Conservation (phyloP, 441 rosid species). For the Bruguiera hainesii region DNA sequence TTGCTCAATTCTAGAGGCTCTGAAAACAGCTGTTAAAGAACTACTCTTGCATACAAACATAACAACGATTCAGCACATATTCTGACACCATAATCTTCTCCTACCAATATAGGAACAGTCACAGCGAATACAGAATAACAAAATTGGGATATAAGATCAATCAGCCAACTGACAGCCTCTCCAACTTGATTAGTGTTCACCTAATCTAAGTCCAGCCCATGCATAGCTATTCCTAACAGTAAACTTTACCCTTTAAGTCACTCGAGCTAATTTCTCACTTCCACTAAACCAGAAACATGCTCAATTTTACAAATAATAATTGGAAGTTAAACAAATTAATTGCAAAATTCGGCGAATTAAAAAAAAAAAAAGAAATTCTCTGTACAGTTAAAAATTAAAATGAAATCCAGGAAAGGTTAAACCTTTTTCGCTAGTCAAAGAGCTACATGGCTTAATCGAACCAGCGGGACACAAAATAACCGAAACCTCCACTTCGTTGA, state of each 20-base stretch:
- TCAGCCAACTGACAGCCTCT: slow-evolving; percentile 6
- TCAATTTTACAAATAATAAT: no score
- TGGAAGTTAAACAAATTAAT: neutral
- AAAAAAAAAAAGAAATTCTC: neutral
- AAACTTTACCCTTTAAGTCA: neutral
- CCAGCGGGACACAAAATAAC: neutral
- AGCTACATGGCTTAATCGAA: slow-evolving; percentile 13
- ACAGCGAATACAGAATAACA: neutral
- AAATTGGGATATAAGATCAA: neutral
- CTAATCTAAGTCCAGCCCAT: neutral
- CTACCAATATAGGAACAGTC: neutral
- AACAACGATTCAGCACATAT: no score
- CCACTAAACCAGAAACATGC: no score
- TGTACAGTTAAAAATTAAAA: neutral
- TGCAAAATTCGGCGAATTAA: neutral
- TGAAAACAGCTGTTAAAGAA: neutral
- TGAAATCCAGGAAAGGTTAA: neutral
- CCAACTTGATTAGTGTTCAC: neutral
- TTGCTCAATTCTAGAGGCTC: neutral
- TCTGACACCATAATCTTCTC: no score
- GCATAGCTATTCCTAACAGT: no score
- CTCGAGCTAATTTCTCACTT: neutral
- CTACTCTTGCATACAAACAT: no score
- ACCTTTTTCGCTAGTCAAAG: slow-evolving; percentile 20
- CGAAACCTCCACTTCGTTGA: slow-evolving; percentile 13